Conservation (phyloP, 371 early-diverging fungal genomes). For the Coemansia sp. region DNA sequence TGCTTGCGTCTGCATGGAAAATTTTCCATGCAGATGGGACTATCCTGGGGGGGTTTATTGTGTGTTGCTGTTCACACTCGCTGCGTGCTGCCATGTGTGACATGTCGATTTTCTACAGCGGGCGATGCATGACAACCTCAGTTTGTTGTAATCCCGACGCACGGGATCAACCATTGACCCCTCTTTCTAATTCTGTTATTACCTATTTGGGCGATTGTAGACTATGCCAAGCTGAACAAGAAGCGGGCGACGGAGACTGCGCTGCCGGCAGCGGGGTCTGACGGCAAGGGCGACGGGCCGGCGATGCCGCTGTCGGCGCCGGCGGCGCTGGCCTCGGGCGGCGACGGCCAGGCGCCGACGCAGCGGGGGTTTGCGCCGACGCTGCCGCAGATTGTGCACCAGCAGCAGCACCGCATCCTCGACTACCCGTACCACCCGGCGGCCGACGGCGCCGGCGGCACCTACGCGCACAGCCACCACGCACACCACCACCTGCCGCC, state of each 20-base stretch:
- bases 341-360: background rate
- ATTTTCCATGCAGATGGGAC: too few relatives aligned
- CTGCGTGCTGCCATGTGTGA: too few relatives aligned
- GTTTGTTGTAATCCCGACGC: too few relatives aligned
- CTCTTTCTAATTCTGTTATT: background rate
- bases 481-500: slow-evolving; percentile 1
- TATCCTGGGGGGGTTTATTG: too few relatives aligned
- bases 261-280: slow-evolving; percentile 6
- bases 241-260: slow-evolving; percentile 39
- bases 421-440: slow-evolving; percentile 8
- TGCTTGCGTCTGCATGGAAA: too few relatives aligned
- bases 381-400: slow-evolving; percentile 10
- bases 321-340: background rate
- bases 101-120: too few relatives aligned
- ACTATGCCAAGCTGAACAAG: slow-evolving; percentile 50
- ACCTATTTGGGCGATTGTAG: slow-evolving; percentile 24
- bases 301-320: slow-evolving; percentile 6
- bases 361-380: slow-evolving; percentile 6
- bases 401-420: slow-evolving; percentile 20
- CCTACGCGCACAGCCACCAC: slow-evolving; percentile 1
- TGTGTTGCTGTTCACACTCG: too few relatives aligned
- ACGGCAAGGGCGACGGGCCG: background rate
- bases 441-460: slow-evolving; percentile 1
- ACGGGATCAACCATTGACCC: background rate
- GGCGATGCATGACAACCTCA: too few relatives aligned